Evolutionary conservation across 2,329 filamentous ascomycete genomes (phyloP), one percentile per base, ranked within the genome.

Genomic region (Diplocarpon mali): DNA sequence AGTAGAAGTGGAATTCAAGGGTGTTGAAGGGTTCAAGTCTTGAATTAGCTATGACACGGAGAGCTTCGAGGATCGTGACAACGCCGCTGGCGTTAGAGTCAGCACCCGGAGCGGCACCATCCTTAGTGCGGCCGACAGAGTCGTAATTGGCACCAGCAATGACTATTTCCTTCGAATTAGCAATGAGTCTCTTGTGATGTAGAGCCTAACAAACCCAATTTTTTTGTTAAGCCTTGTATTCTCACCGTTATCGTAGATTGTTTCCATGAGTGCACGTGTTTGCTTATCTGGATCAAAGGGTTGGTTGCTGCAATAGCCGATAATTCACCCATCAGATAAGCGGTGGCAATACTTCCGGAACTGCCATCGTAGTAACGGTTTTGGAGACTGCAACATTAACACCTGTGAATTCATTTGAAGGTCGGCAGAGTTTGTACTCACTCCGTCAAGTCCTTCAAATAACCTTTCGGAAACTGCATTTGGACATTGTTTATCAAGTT

Each of bases 1-100:
- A 84, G 69, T 93, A 93, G 85, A 86, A 94, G 67, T 95, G 89
- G 65, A 95, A 95, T 68, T 95, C 90, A 55, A 96, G 71, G 1
- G 86, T 93, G 67, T 95, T 95, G 51, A 86, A 85, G 36, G 71
- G 66, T 46, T 93, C 72, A 31, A 79, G 73, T 47, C 80, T 66
- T 20, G 80, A 80, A 53, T 75, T 71, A 46, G 94, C 72, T 12
- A 95, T 71, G 35, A 85, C 81, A 30, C 86, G 78, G 60, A 96
- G 76, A 2, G 86, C 85, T 67, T 96, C 90, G 44, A 95, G 76
- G 53, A 93, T 95, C 7, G 89, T 95, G n/a, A 95, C 87, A 2
- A 86, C 89, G 43, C 87, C 87, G 53, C 83, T 87, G 45, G 88
- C 89, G 60, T 95, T 88, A 55, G 95, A 89, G 54, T 95, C 90